Base-by-base conservation (phyloP, 2,329 filamentous ascomycete species). In the Cercospora canescens region DNA sequence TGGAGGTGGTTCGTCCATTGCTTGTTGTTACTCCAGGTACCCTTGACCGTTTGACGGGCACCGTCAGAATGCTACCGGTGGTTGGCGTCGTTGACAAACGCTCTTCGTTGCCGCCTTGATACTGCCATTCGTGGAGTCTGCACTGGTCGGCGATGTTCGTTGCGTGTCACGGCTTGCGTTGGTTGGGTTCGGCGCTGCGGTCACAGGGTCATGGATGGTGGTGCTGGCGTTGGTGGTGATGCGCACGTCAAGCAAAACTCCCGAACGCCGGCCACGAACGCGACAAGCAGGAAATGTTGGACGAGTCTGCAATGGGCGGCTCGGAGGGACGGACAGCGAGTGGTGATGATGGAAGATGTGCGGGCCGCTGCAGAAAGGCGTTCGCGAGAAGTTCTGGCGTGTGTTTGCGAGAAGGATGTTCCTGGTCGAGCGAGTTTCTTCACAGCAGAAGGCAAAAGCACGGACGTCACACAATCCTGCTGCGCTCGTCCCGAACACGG, bases 1-100 rank as follows among this genome's bases (percentile, higher is more conserved):
- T 70, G 93, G 93, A 69, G 88, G 88, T 34, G 90, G 68, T 55
- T 72, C 18, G 61, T 67, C 71, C 72, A 74, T 74, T 28, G 34
- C 8, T 41, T n/a, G 37, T 50, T 56, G 28, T 45, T 56, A 62
- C 60, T 18, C 60, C 24, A 35, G 60, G 60, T 62, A 62, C 50
- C 60, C 60, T 62, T 34, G 60, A 48, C 59, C 59, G 59, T 54
- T 60, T 34, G 18, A 35, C 48, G 45, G 39, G 59, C 18, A 54
- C 14, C 30, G 30, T 28, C 45, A 30, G 59, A 26, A 28, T 32
- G 60, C 60, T 62, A 62, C 50, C 60, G 60, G 48, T 34, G 50
- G 50, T 54, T 26, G 60, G 21, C 34, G 48, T 35, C 30, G 48
- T 41, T 41, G 48, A 45, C 28, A 60, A 55, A 55, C 60, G 60